Evolutionary conservation across 2,329 filamentous ascomycete genomes (phyloP).

Genomic region (Phyllosticta ampelicida): DNA sequence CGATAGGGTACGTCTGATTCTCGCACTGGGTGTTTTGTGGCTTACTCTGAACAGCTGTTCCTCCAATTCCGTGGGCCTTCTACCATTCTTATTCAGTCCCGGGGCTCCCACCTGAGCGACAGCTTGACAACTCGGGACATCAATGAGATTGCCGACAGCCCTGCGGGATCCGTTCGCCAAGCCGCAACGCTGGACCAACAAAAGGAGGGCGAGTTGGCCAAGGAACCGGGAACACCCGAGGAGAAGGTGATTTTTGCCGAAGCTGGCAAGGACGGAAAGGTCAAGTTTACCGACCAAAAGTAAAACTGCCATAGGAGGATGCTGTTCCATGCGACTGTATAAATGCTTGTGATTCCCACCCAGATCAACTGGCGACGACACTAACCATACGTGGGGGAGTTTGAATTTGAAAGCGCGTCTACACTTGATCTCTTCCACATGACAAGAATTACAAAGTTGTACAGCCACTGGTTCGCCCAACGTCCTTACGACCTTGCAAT

Average conservation of each 20-base stretch:
- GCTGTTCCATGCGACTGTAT: not conserved
- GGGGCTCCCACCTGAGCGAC: conserved; percentile 69
- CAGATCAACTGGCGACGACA: not conserved
- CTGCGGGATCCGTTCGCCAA: conserved; percentile 57
- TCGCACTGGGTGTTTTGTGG: not conserved
- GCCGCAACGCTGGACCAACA: conserved; percentile 40
- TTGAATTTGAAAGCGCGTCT: not conserved
- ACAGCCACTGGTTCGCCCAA: not conserved
- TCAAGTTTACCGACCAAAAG: conserved; percentile 7
- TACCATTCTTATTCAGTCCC: conserved; percentile 78
- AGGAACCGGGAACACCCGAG: not conserved
- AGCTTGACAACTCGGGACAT: conserved; percentile 67
- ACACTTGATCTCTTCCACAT: not conserved
- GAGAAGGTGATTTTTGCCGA: conserved; percentile 6
- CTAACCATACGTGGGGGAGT: not conserved
- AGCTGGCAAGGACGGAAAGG: conserved; percentile 10
- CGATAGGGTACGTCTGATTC: conserved; percentile 51
- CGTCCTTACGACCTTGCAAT: not conserved
- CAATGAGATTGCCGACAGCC: conserved; percentile 78
- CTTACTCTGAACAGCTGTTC: conserved; percentile 51
- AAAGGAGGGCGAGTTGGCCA: conserved; percentile 14
- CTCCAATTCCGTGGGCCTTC: conserved; percentile 79
- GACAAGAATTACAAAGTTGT: not conserved
- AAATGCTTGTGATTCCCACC: not conserved
- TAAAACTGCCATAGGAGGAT: not conserved